phyloP scores from a whole-genome alignment of 768 basidiomycete genomes.

The Amanita molliuscula region DNA sequence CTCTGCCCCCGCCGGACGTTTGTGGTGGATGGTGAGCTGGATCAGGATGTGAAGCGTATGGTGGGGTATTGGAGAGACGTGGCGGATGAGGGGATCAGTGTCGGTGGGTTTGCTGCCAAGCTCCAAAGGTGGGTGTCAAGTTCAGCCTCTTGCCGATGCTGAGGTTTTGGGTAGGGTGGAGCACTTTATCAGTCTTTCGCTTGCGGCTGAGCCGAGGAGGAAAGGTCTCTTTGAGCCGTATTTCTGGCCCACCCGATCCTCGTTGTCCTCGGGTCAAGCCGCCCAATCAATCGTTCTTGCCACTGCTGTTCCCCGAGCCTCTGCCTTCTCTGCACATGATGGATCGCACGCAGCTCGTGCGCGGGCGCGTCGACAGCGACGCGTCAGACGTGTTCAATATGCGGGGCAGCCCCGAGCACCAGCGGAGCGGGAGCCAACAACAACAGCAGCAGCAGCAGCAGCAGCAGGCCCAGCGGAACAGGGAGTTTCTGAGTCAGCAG shows the following conservation, averaged over 20 bases:
- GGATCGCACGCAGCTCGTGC: slow-evolving; percentile 53
- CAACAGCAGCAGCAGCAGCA: slow-evolving; percentile 30
- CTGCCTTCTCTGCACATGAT: slow-evolving; percentile 58
- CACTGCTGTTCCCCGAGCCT: slow-evolving; percentile 69
- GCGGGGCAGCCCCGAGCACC: slow-evolving; percentile 16
- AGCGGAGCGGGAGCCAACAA: slow-evolving; percentile 16
- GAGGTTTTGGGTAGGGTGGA: slow-evolving; percentile 40
- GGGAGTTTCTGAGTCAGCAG: slow-evolving; percentile 36
- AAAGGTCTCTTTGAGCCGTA: slow-evolving; percentile 69
- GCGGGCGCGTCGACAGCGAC: slow-evolving; percentile 64
- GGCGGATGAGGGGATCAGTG: slow-evolving; percentile 27
- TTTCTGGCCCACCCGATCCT: slow-evolving; percentile 49
- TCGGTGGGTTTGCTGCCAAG: slow-evolving; percentile 36
- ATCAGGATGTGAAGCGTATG: slow-evolving; percentile 38
- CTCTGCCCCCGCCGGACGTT: slow-evolving; percentile 36
- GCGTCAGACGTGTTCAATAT: slow-evolving; percentile 46
- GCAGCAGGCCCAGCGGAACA: slow-evolving; percentile 20
- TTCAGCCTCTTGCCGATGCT: background rate
- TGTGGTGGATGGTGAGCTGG: slow-evolving; percentile 26
- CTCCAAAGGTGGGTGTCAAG: slow-evolving; percentile 46
- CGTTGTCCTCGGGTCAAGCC: slow-evolving; percentile 18
- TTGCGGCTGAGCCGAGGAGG: slow-evolving; percentile 66
- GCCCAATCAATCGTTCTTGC: slow-evolving; percentile 40
- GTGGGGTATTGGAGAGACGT: slow-evolving; percentile 48
- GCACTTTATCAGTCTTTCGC: slow-evolving; percentile 69